Evolutionary conservation across 2,329 filamentous ascomycete genomes (phyloP).

Genomic region (Cytospora piceicola): DNA sequence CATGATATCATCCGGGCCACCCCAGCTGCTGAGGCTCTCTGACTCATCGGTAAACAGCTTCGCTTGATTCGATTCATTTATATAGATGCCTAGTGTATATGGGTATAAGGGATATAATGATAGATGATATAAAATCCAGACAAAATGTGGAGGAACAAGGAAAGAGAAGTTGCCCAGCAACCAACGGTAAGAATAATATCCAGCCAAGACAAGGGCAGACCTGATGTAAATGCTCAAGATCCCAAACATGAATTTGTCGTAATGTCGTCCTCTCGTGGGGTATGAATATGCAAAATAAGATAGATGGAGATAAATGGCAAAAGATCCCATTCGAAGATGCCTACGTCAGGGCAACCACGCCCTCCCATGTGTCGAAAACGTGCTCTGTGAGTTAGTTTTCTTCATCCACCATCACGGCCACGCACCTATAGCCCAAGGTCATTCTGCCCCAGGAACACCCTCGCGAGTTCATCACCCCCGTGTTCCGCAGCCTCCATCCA

Average conservation of each 20-base stretch:
- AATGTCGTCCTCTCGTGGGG: conserved; percentile 16
- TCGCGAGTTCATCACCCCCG: conserved; percentile 85
- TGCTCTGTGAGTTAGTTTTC: background rate
- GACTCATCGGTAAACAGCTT: background rate
- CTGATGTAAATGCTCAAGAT: conserved; percentile 3
- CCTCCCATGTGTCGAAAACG: background rate
- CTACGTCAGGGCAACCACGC: background rate
- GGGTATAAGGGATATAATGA: conserved; percentile 20
- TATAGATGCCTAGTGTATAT: conserved; percentile 19
- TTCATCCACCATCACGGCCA: background rate
- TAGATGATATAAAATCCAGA: background rate
- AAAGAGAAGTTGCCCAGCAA: background rate
- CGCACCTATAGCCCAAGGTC: conserved; percentile 25
- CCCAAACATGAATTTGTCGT: conserved; percentile 12
- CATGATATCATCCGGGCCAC: background rate
- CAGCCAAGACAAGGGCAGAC: background rate
- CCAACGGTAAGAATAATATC: conserved; percentile 3
- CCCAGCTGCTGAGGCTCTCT: background rate
- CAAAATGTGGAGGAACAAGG: background rate
- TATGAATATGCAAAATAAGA: conserved; percentile 1
- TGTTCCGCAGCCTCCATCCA: conserved; percentile 92
- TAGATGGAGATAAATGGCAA: background rate
- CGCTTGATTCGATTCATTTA: background rate
- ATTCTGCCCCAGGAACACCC: conserved; percentile 75
- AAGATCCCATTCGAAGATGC: background rate